A percentile compares a stretch with the other conserved stretches of the same genome.
Conservation (phyloP, 225 moss, liverwort and hornwort species). For the Antitrichia curtipendula region DNA sequence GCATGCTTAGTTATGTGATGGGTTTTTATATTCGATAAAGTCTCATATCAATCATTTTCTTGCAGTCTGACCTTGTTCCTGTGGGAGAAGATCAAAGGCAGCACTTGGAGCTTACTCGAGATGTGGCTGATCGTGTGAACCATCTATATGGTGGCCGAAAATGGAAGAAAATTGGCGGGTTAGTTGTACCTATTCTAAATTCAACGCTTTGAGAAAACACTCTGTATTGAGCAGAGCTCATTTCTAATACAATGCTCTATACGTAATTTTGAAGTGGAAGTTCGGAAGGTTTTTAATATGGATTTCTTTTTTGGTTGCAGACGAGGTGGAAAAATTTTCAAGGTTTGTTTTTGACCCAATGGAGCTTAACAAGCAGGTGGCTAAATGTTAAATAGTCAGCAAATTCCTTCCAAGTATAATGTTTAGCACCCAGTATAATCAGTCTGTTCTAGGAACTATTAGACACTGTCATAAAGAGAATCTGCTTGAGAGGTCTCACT, state of each 20-base stretch:
- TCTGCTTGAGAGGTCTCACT: neutral
- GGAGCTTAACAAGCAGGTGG: conserved; percentile 35
- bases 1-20: neutral
- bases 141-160: conserved; percentile 82
- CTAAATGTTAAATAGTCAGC: neutral
- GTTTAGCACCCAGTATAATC: neutral
- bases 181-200: conserved; percentile 2
- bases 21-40: neutral
- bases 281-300: neutral
- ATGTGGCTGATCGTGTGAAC: conserved; percentile 90
- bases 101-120: conserved; percentile 91
- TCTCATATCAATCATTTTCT: conserved; percentile 1
- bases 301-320: conserved; percentile 36
- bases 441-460: neutral
- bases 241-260: neutral
- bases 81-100: conserved; percentile 99
- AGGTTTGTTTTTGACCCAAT: conserved; percentile 38
- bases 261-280: neutral
- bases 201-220: neutral
- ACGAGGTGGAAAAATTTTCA: conserved; percentile 87
- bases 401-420: neutral
- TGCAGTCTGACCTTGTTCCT: conserved; percentile 97
- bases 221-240: neutral
- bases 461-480: neutral
- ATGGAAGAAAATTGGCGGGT: conserved; percentile 99